These are phyloP conservation scores for Pyrus bretschneideri DNA, from an alignment of 306 rosid species.

Conservation along the genomic window DNA sequence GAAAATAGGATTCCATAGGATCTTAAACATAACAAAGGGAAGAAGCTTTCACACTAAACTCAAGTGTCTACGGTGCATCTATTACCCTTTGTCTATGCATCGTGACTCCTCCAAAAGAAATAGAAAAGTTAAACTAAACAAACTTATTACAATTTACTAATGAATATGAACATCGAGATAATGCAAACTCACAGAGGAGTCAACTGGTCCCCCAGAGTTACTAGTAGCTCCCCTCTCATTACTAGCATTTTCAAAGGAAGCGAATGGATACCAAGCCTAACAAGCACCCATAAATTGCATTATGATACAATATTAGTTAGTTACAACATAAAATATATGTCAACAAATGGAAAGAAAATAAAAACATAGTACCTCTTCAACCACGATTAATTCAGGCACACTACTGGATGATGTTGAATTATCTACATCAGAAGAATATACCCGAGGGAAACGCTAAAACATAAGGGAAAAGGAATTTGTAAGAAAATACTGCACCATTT, in stretches of 20 bases:
- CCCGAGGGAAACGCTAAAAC: slow-evolving; percentile 58
- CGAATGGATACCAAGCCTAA: slow-evolving; percentile 69
- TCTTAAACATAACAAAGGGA: no score
- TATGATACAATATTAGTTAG: neutral
- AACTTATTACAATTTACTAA: no score
- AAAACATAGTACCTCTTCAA: slow-evolving; percentile 49
- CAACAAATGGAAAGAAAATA: neutral
- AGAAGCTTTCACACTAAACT: no score
- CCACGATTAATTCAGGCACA: slow-evolving; percentile 36
- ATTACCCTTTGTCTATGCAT: no score
- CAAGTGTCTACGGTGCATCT: no score
- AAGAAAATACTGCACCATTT: slow-evolving; percentile 1
- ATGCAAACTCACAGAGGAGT: slow-evolving; percentile 55
- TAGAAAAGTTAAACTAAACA: no score
- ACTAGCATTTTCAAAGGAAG: slow-evolving; percentile 27
- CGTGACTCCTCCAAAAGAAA: no score
- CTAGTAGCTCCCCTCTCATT: slow-evolving; percentile 24
- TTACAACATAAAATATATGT: neutral
- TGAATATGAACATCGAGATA: neutral
- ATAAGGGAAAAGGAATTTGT: neutral
- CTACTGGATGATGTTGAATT: slow-evolving; percentile 19
- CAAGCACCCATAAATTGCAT: slow-evolving; percentile 6
- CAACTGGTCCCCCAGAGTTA: slow-evolving; percentile 34
- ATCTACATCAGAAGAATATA: slow-evolving; percentile 26
- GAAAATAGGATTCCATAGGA: neutral